Conservation (phyloP, 139 green algal genomes). For the Chlamydomonas asymmetrica region DNA sequence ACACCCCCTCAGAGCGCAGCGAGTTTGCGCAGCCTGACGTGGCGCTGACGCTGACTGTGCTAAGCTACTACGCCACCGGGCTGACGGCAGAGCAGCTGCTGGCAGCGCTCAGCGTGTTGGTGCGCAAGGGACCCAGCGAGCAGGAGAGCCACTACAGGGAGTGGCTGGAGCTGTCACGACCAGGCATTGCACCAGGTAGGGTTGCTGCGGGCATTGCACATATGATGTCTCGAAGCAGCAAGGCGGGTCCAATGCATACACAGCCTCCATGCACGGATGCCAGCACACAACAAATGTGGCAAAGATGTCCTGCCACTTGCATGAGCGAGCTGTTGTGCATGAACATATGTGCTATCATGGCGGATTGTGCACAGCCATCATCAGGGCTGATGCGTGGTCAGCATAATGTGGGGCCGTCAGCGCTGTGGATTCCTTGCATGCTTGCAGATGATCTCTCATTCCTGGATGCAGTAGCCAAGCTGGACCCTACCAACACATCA, state of each 20-base stretch:
- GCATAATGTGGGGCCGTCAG: neutral
- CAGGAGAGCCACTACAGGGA: slow-evolving; percentile 32
- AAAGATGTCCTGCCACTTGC: too few species aligned
- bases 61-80: slow-evolving; percentile 58
- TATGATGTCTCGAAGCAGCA: too few species aligned
- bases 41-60: slow-evolving; percentile 43
- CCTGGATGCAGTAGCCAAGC: slow-evolving; percentile 40
- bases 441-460: slow-evolving; percentile 17
- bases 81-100: slow-evolving; percentile 36
- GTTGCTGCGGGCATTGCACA: too few species aligned
- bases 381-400: neutral
- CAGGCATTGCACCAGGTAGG: neutral
- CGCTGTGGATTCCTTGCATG: neutral
- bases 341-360: too few species aligned
- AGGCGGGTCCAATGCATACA: too few species aligned
- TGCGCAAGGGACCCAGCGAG: slow-evolving; percentile 33
- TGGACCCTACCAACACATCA: slow-evolving; percentile 47
- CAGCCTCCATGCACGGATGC: too few species aligned
- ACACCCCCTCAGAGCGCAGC: slow-evolving; percentile 46
- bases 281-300: too few species aligned
- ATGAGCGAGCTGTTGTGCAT: too few species aligned
- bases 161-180: slow-evolving; percentile 39
- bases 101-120: neutral
- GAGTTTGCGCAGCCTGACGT: slow-evolving; percentile 64
- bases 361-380: neutral